Evolutionary conservation across 352 stramenopile species (phyloP).

Genomic region (Globisporangium viniferum): DNA sequence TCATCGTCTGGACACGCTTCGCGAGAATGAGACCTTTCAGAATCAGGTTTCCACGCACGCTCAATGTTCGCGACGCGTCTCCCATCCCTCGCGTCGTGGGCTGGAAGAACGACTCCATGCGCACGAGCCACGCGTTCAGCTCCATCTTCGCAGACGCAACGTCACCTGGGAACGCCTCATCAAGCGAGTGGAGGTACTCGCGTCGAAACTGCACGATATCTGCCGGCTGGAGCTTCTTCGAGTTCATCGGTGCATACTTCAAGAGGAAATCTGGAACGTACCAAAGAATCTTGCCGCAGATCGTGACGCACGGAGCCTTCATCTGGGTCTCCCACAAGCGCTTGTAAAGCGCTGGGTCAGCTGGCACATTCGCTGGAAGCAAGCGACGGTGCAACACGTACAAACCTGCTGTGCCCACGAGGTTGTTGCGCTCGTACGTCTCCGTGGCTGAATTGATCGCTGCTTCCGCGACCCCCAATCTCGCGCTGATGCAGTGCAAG

Average conservation of each 20-base stretch:
- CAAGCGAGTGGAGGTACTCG: slow-evolving; percentile 75
- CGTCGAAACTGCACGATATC: slow-evolving; percentile 78
- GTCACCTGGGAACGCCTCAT: slow-evolving; percentile 75
- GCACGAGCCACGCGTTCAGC: slow-evolving; percentile 79
- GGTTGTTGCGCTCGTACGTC: slow-evolving; percentile 84
- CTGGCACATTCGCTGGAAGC: slow-evolving; percentile 76
- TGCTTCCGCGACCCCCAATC: slow-evolving; percentile 56
- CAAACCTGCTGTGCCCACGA: slow-evolving; percentile 86
- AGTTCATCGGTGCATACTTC: slow-evolving; percentile 78
- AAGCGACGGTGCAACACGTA: slow-evolving; percentile 89
- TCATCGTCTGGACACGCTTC: slow-evolving; percentile 87
- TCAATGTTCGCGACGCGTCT: slow-evolving; percentile 68
- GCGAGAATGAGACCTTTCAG: slow-evolving; percentile 89
- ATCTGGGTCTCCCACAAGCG: slow-evolving; percentile 87
- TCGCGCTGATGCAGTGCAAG: slow-evolving; percentile 75
- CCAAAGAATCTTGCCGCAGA: slow-evolving; percentile 84
- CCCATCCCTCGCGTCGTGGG: slow-evolving; percentile 72
- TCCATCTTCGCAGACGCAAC: slow-evolving; percentile 80
- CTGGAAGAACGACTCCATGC: slow-evolving; percentile 88
- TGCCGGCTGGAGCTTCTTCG: slow-evolving; percentile 76
- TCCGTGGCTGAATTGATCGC: slow-evolving; percentile 83
- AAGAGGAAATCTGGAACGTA: slow-evolving; percentile 86
- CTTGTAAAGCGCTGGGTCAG: slow-evolving; percentile 89
- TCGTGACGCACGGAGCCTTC: slow-evolving; percentile 79
- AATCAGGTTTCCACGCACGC: slow-evolving; percentile 87